Evolutionary conservation across 2,329 filamentous ascomycete species (phyloP).

Genomic region (Aspergillus sp.): DNA sequence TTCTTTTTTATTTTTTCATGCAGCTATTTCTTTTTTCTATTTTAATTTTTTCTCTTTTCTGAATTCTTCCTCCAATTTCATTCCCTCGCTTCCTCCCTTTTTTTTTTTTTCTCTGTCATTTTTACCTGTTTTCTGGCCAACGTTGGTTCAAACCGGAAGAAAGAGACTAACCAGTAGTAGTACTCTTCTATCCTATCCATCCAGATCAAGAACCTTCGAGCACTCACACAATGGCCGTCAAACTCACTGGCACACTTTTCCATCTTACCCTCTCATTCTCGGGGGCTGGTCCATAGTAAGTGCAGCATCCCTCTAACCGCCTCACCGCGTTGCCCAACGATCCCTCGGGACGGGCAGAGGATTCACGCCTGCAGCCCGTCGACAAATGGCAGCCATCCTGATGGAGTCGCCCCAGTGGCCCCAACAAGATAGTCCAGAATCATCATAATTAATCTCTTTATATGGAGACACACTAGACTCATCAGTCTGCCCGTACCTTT

Average conservation of each 20-base stretch:
- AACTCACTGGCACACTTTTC: no score
- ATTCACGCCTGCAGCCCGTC: background rate
- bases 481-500: background rate
- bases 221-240: background rate
- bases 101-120: background rate
- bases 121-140: background rate
- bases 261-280: background rate
- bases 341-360: slow-evolving; percentile 8
- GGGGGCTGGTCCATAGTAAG: slow-evolving; percentile 11
- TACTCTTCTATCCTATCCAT: background rate
- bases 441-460: no score
- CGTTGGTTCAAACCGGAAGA: background rate
- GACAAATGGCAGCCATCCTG: slow-evolving; percentile 18
- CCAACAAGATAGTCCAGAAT: background rate
- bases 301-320: slow-evolving; percentile 14
- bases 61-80: no score
- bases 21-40: background rate
- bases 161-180: background rate
- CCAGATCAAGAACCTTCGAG: background rate
- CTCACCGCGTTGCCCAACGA: slow-evolving; percentile 26
- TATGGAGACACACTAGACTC: background rate
- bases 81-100: background rate
- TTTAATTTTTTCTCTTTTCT: background rate
- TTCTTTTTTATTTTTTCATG: background rate
- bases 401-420: slow-evolving; percentile 15